These are phyloP conservation scores for Euryodendron excelsum DNA, from an alignment of 148 eudicot genomes.

Conservation along the genomic window DNA sequence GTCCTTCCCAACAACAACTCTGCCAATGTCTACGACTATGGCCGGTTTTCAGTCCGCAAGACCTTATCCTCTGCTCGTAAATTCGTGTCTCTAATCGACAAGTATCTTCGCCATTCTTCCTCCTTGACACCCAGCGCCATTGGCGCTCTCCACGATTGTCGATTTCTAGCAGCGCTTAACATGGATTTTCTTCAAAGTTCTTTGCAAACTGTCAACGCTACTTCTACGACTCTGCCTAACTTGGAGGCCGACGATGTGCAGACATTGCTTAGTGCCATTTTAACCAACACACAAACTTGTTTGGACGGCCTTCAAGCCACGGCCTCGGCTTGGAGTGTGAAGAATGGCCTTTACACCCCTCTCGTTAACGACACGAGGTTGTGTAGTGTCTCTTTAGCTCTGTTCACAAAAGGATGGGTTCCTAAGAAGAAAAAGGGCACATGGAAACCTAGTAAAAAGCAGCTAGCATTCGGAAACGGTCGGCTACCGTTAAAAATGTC, in stretches of 20 bases:
- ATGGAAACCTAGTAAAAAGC: conserved; percentile 10
- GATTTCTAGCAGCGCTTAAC: conserved; percentile 45
- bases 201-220: conserved; percentile 25
- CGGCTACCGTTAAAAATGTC: conserved; percentile 43
- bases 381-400: conserved; percentile 54
- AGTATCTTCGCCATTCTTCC: conserved; percentile 29
- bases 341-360: conserved; percentile 45
- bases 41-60: conserved; percentile 53
- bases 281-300: conserved; percentile 82
- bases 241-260: conserved; percentile 55
- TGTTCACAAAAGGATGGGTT: conserved; percentile 69
- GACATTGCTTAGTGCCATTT: conserved; percentile 61
- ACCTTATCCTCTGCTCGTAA: conserved; percentile 54
- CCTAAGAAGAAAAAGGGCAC: conserved; percentile 34
- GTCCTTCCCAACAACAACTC: conserved; percentile 45
- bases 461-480: conserved; percentile 29
- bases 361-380: conserved; percentile 51
- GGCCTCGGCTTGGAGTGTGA: conserved; percentile 43
- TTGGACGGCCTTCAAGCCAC: conserved; percentile 60
- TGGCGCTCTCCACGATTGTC: conserved; percentile 57
- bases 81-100: conserved; percentile 49
- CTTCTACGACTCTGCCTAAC: conserved; percentile 27
- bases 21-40: conserved; percentile 60
- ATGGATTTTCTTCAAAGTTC: conserved; percentile 42
- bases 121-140: conserved; percentile 32